Conservation (phyloP, 805 yeast genomes). For the Candida broadrunensis region DNA sequence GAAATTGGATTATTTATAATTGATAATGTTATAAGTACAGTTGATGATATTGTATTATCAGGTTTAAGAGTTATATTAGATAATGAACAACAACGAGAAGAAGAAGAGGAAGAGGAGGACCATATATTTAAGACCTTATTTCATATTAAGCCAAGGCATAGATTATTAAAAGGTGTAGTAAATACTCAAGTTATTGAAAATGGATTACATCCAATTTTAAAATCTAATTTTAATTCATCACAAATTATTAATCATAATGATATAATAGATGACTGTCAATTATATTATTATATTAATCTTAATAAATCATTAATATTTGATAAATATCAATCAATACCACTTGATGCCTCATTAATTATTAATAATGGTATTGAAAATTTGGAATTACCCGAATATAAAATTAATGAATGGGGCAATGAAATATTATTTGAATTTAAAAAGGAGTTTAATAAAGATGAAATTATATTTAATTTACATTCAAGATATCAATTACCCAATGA, state of each 20-base stretch:
- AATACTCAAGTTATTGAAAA: conserved; percentile 12
- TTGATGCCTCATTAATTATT: conserved; percentile 17
- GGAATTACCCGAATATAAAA: conserved; percentile 38
- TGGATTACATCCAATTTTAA: conserved; percentile 38
- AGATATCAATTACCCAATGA: conserved; percentile 35
- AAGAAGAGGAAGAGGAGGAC: conserved; percentile 10
- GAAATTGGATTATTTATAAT: conserved; percentile 38
- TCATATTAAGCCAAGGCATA: conserved; percentile 40
- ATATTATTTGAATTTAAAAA: conserved; percentile 25
- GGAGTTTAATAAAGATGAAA: conserved; percentile 1
- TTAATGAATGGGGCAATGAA: conserved; percentile 40
- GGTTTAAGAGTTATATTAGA: conserved; percentile 33
- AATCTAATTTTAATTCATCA: conserved; percentile 9
- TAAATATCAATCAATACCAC: conserved; percentile 31
- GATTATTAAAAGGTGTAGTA: conserved; percentile 7
- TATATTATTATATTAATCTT: conserved; percentile 30
- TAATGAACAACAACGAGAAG: conserved; percentile 4
- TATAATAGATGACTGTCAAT: conserved; percentile 29
- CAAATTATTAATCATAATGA: conserved; percentile 13
- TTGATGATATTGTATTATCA: conserved; percentile 33
- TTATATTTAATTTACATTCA: conserved; percentile 34
- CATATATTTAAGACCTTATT: conserved; percentile 34
- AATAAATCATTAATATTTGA: conserved; percentile 34
- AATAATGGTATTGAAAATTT: conserved; percentile 32
- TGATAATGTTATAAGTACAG: conserved; percentile 22